Base-by-base conservation (phyloP, 129 eudicot genomes). In the Chrysanthemum makinoi region DNA sequence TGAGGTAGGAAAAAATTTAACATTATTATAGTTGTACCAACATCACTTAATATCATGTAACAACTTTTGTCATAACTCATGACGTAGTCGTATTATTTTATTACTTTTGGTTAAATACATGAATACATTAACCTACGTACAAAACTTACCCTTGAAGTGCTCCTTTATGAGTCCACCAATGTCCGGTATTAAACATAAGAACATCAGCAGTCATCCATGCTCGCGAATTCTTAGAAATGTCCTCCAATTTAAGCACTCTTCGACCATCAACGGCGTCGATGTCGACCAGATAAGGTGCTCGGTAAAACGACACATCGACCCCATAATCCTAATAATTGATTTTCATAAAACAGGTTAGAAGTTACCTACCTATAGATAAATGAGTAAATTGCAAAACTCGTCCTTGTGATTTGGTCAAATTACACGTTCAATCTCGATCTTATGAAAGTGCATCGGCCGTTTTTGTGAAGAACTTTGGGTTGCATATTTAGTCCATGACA, bases 141-240 rank as follows among this genome's bases (percentile, higher is more conserved):
- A 73, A n/a, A 22, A 75, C 79, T 66, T 65, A 75, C 98, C 96
- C 97, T 82, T 86, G 96, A 12, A 84, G 93, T 5, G 89, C 55
- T 68, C 97, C 98, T 79, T 78, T 82, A 78, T 94, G 98, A 66
- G 69, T 82, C 98, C 98, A 94, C 98, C 98, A 94, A 46, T 94
- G 98, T 52, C 98, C 98, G 4, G 98, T 89, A 76, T 94, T 86
- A 75, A 94, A 94, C 55, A 79, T 75, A 16, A 94, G 82, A 39
- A 94, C 90, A 81, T 94, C 98, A 1, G 82, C 95, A 18, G 72
- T 76, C 65, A 67, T 75, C 98, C 98, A 94, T 1, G 79, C 86
- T 52, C 80, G 77, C 1, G 86, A 80, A 56, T 94, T 94, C 72
- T 83, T 88, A 3, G 93, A 79, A 1, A 94, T 86, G 22, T 87